Conservation (phyloP, 2,329 filamentous ascomycete genomes). For the Stenocarpella maydis region DNA sequence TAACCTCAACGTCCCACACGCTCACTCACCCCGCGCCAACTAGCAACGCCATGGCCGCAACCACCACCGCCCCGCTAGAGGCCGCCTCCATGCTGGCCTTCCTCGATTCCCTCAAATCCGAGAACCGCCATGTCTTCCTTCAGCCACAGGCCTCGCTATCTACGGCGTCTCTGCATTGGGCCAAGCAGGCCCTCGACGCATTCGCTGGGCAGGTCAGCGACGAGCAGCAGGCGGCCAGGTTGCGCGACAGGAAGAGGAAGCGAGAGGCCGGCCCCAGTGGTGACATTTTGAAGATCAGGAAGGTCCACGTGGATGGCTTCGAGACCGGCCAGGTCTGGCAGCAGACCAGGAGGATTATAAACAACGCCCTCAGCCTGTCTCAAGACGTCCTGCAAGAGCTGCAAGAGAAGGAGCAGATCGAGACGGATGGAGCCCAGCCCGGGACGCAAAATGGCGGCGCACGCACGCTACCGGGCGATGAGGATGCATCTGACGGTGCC, state of each 20-base stretch:
- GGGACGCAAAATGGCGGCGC: conserved; percentile 40
- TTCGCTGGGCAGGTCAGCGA: conserved; percentile 79
- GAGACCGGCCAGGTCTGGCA: conserved; percentile 92
- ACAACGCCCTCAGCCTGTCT: conserved; percentile 59
- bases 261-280: conserved; percentile 58
- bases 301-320: conserved; percentile 87
- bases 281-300: conserved; percentile 76
- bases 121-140: conserved; percentile 78
- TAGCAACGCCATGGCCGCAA: conserved; percentile 49
- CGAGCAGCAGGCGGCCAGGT: conserved; percentile 69
- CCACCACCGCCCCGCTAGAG: conserved; percentile 43
- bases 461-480: conserved; percentile 43
- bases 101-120: conserved; percentile 63
- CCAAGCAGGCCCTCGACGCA: conserved; percentile 82
- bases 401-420: conserved; percentile 48
- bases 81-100: conserved; percentile 57
- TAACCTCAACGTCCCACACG: conserved; percentile 71
- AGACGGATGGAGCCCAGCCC: neutral
- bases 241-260: conserved; percentile 82
- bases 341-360: conserved; percentile 85
- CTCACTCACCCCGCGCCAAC: conserved; percentile 61
- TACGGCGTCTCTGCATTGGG: conserved; percentile 73
- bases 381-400: conserved; percentile 57
- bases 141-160: conserved; percentile 74
- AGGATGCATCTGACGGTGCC: conserved; percentile 49